phyloP scores from a whole-genome alignment of 208 protist species.

The Herpetomonas tarakana region DNA sequence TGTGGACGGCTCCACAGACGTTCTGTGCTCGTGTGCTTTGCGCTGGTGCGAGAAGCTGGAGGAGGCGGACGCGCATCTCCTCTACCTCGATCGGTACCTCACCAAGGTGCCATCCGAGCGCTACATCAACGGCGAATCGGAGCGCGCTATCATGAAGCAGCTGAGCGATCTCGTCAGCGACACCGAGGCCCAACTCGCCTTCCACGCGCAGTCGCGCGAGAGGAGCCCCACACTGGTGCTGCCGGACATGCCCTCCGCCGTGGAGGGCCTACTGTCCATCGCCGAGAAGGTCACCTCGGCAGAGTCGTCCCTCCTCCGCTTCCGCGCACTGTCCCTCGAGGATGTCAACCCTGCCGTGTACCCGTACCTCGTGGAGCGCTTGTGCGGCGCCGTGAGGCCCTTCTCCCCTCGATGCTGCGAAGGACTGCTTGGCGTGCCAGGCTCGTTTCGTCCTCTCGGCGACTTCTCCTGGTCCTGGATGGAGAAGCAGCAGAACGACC shows the following conservation, averaged over 20 bases:
- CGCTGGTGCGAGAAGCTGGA: slow-evolving; percentile 17
- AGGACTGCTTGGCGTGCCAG: background rate
- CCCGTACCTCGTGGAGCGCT: slow-evolving; percentile 64
- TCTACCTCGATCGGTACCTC: slow-evolving; percentile 63
- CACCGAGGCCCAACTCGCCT: slow-evolving; percentile 51
- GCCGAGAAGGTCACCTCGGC: slow-evolving; percentile 21
- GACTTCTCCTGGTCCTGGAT: slow-evolving; percentile 75
- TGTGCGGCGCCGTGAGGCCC: slow-evolving; percentile 56
- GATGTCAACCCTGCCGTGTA: slow-evolving; percentile 44
- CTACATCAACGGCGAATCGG: slow-evolving; percentile 65
- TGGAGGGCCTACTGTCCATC: slow-evolving; percentile 22
- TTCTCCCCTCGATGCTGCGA: slow-evolving; percentile 37
- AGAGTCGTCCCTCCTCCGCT: slow-evolving; percentile 60
- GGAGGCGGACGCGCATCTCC: slow-evolving; percentile 2
- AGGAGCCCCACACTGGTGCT: slow-evolving; percentile 11
- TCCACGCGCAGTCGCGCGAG: slow-evolving; percentile 27
- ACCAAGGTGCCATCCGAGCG: slow-evolving; percentile 69
- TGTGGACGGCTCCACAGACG: slow-evolving; percentile 75
- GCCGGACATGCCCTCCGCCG: slow-evolving; percentile 9
- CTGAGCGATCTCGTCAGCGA: slow-evolving; percentile 49
- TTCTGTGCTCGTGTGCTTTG: slow-evolving; percentile 81
- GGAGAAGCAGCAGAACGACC: slow-evolving; percentile 68
- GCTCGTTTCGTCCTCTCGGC: slow-evolving; percentile 8
- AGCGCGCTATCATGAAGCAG: slow-evolving; percentile 45
- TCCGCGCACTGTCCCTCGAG: slow-evolving; percentile 55